Evolutionary conservation across 257 asterid genomes (phyloP), one percentile per base, ranked within the genome.

Genomic region (Nyctanthes arbortristis): DNA sequence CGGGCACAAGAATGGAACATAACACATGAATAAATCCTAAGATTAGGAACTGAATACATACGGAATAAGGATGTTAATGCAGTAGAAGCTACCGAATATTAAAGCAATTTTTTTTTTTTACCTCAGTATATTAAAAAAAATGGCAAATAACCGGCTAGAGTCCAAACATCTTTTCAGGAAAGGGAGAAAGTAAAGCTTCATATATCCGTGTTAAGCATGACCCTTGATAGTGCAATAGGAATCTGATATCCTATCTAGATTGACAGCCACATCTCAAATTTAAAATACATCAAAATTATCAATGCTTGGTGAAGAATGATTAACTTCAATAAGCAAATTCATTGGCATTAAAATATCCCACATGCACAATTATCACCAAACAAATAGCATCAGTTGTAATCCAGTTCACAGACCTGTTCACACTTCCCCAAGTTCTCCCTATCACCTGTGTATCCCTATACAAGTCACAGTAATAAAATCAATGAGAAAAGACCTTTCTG

Each of bases 401-500:
- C 70, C 63, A 62, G 73, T 68, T 56, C 54, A 69, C 88, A 30
- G 35, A 95, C 99, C 99, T 80, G 98, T 83, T 95, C 99, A 63
- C 99, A 95, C 83, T 89, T 95, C 47, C 98, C 99, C 85, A 95
- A 86, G 69, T 58, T 77, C 39, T 89, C 97, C 87, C 56, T 82
- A 88, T 95, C 91, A 45, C 99, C 99, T 16, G 96, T 81, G 85
- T 87, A 95, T 61, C 67, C 84, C 99, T 95, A 79, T 33, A 65
- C 3, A 68, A 78, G 67, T 73, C 63, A 62, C 76, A 67, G 67
- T 66, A 54, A 54, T 47, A 59, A 47, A 60, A 63, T 77, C 65
- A 76, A 80, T 73, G 58, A 59, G 56, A 57, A 74, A 30, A 35
- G 52, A 40, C 57, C 1, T 28, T 58, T 49, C 37, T 18, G 31